Evolutionary conservation across 2,329 filamentous ascomycete genomes (phyloP).

Genomic region (Pseudogymnoascus sp.): DNA sequence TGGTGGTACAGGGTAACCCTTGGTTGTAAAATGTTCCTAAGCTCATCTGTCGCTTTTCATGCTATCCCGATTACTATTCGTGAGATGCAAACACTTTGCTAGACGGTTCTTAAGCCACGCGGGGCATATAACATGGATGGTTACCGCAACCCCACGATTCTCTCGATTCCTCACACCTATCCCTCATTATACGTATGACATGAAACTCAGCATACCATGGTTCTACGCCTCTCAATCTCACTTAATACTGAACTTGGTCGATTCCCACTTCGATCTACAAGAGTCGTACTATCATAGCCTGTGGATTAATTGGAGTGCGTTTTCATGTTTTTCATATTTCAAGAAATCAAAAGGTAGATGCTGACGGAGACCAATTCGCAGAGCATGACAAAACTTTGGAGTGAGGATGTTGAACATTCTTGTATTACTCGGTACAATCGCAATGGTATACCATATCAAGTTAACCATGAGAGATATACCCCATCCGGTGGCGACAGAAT

Average conservation of each 20-base stretch:
- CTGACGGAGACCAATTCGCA: not conserved
- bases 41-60: not conserved
- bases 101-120: not conserved
- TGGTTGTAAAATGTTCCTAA: not conserved
- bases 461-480: slow-evolving; percentile 24
- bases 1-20: not conserved
- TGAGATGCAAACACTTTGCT: slow-evolving; percentile 1
- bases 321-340: not conserved
- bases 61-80: not conserved
- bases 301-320: not conserved
- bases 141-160: slow-evolving; percentile 11
- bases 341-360: not conserved
- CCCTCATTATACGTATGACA: slow-evolving; percentile 4
- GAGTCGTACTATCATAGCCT: not conserved
- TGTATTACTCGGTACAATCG: slow-evolving; percentile 21
- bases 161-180: not conserved
- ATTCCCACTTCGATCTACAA: not conserved
- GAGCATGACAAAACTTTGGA: slow-evolving; percentile 6
- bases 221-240: not conserved
- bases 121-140: slow-evolving; percentile 8
- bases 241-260: not conserved
- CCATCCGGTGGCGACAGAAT: slow-evolving; percentile 15
- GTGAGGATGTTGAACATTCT: slow-evolving; percentile 21
- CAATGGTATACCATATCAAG: slow-evolving; percentile 22
- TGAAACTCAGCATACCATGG: slow-evolving; percentile 1